These are phyloP conservation scores for Rhododendron ovatum DNA, from an alignment of 148 eudicot species.

Conservation along the genomic window DNA sequence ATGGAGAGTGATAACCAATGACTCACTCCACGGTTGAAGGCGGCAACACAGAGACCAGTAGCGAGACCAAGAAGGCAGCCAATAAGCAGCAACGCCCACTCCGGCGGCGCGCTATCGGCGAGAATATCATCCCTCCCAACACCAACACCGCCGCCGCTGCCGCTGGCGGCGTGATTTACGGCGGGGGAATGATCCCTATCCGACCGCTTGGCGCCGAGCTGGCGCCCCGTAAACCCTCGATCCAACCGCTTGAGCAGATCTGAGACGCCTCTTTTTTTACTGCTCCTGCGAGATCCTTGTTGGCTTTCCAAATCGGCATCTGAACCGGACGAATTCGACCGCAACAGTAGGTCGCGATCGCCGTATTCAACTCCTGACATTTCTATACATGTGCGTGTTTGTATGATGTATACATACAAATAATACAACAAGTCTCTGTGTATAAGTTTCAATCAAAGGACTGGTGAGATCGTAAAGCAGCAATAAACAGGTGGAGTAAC, in stretches of 20 bases:
- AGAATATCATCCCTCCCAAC: constrained; percentile 44
- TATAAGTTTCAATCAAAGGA: background rate
- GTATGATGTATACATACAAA: background rate
- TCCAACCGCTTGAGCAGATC: constrained; percentile 50
- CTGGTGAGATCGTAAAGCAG: background rate
- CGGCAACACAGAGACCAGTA: constrained; percentile 90
- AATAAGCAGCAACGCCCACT: constrained; percentile 87
- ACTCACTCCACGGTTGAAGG: constrained; percentile 78
- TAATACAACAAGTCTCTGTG: background rate
- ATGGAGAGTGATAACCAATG: background rate
- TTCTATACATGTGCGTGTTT: background rate
- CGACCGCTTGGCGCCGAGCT: constrained; percentile 21
- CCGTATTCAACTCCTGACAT: constrained; percentile 31
- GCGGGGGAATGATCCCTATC: constrained; percentile 20
- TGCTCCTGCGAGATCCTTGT: constrained; percentile 5
- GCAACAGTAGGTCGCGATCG: constrained; percentile 31
- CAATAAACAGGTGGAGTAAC: background rate
- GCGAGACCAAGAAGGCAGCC: constrained; percentile 96
- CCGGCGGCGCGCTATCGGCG: constrained; percentile 72
- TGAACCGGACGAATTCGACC: constrained; percentile 36
- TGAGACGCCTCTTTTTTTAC: background rate
- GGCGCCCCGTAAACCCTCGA: constrained; percentile 35
- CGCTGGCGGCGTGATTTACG: constrained; percentile 11
- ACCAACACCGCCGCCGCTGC: constrained; percentile 1
- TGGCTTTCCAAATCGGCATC: constrained; percentile 35